Base-by-base conservation (phyloP, 2,329 filamentous ascomycete species). In the Balansia obtecta region DNA sequence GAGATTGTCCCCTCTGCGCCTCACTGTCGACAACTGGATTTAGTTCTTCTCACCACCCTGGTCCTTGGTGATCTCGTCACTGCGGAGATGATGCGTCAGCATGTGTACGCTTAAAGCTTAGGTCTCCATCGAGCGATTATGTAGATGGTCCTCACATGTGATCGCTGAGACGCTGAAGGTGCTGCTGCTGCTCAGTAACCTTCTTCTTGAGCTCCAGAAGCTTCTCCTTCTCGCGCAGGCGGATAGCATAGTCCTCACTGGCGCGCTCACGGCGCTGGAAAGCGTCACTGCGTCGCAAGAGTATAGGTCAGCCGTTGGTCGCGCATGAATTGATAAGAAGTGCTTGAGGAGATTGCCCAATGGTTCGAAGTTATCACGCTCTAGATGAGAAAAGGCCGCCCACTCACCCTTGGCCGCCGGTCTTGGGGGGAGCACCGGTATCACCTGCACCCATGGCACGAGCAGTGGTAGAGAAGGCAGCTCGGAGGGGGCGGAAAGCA, bases 191-290 rank as follows among this genome's bases (percentile, higher is more conserved):
- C 69, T 87, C 82, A 55, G 69, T 63, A 57, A 96, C 78, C 74
- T 80, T 82, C 72, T 78, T 75, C 70, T 80, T 84, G 61, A 95
- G 82, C 65, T 80, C 79, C 48, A 78, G 60, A 55, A 96, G 84
- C 88, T 95, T 96, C 74, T 90, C 83, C 72, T 82, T 81, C 79
- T 97, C 93, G 65, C 89, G 86, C 73, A 86, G 75, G 63, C 82
- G 81, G 71, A 98, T 89, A 71, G 86, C 87, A 60, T 80, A 80
- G 68, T 89, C 84, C 74, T 97, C 93, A 65, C 74, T 77, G 58
- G 91, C 91, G 66, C 84, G 80, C 72, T 98, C 93, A 61, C 93
- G 88, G 72, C 85, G 85, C 72, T 84, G 88, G 80, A 96, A 98
- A 51, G 88, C 82, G 66, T 98, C 91, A 60, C 91, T 95, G 58